phyloP scores from a whole-genome alignment of 495 filamentous ascomycete species.

The Daldinia grandis region DNA sequence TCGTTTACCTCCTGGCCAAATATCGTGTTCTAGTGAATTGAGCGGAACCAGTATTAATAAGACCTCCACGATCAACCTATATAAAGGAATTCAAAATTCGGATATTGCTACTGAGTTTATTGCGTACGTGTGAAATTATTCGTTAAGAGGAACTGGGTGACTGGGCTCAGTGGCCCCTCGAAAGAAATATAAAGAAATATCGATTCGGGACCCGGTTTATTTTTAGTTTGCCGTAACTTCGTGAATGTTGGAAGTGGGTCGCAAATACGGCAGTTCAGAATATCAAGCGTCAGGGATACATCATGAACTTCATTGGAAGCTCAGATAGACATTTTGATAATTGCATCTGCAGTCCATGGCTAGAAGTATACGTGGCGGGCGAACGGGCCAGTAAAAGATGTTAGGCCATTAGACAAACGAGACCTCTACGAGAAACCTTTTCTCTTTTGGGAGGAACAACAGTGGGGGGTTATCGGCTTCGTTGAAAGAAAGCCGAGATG shows the following conservation, averaged over 20 bases:
- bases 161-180: constrained; percentile 1
- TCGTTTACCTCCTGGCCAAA: constrained; percentile 12
- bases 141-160: constrained; percentile 1
- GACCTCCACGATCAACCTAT: neutral
- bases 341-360: constrained; percentile 25
- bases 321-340: constrained; percentile 14
- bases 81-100: neutral
- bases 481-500: constrained; percentile 1
- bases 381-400: constrained; percentile 22
- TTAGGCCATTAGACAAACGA: constrained; percentile 17
- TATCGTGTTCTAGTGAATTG: constrained; percentile 10
- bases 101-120: neutral
- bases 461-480: neutral
- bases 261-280: constrained; percentile 12
- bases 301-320: constrained; percentile 23
- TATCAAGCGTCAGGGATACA: constrained; percentile 22
- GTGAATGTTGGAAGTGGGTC: constrained; percentile 34
- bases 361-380: constrained; percentile 34
- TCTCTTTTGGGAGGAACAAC: neutral
- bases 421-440: neutral
- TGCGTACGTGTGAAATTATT: constrained; percentile 9
- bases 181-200: constrained; percentile 27
- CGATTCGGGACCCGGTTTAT: constrained; percentile 23
- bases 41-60: neutral
- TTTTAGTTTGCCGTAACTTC: constrained; percentile 17